Evolutionary conservation across 2,329 filamentous ascomycete species (phyloP).

Genomic region (Malbranchea zuffiana): DNA sequence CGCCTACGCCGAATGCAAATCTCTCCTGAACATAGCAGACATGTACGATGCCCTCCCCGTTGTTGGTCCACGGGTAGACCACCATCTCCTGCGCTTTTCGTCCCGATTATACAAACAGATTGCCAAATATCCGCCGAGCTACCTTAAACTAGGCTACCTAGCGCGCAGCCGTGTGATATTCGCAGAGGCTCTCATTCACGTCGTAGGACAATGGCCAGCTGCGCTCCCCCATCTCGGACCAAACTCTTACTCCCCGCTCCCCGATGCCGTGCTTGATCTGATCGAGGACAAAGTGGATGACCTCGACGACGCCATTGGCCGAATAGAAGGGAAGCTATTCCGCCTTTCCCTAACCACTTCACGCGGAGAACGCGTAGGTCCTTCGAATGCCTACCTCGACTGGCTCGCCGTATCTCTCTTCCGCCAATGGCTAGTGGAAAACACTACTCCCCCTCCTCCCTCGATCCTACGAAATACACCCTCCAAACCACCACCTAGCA

Average conservation of each 20-base stretch:
- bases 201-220: conserved; percentile 85
- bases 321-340: conserved; percentile 72
- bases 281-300: conserved; percentile 95
- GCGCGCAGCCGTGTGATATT: conserved; percentile 75
- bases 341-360: conserved; percentile 67
- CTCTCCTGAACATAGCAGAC: conserved; percentile 76
- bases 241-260: conserved; percentile 46
- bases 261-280: conserved; percentile 67
- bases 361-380: conserved; percentile 70
- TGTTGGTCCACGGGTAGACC: conserved; percentile 80
- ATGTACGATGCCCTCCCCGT: conserved; percentile 86
- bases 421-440: conserved; percentile 85
- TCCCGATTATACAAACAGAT: conserved; percentile 90
- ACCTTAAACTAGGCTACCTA: conserved; percentile 79
- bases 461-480: conserved; percentile 32
- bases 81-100: conserved; percentile 87
- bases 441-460: conserved; percentile 61
- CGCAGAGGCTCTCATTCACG: conserved; percentile 79
- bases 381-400: conserved; percentile 69
- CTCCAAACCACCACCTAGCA: too few species aligned
- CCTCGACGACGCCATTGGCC: conserved; percentile 67
- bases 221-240: conserved; percentile 64
- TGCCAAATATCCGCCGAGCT: conserved; percentile 87
- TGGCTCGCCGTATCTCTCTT: conserved; percentile 84
- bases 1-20: conserved; percentile 89